Evolutionary conservation across 2,329 filamentous ascomycete species (phyloP).

Genomic region (Epichloe sp.): DNA sequence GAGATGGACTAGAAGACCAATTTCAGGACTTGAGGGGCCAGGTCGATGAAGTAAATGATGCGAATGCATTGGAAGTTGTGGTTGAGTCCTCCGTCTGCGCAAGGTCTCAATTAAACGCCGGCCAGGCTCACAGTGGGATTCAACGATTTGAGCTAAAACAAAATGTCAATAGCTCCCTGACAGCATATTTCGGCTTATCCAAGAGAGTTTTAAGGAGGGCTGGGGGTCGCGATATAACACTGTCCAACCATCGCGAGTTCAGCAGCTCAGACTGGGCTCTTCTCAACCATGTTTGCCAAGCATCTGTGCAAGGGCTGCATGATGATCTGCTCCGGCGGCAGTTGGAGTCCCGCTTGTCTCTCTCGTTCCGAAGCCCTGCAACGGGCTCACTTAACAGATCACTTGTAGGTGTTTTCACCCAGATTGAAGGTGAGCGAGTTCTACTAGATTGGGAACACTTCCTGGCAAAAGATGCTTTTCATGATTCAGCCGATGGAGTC

Average conservation of each 20-base stretch:
- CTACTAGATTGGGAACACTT: conserved; percentile 25
- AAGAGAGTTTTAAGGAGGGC: conserved; percentile 37
- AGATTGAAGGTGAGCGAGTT: conserved; percentile 43
- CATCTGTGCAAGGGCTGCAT: conserved; percentile 41
- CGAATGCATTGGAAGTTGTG: neutral
- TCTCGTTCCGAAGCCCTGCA: conserved; percentile 22
- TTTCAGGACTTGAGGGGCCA: conserved; percentile 8
- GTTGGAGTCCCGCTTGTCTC: conserved; percentile 33
- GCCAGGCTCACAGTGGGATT: conserved; percentile 5
- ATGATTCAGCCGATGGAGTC: conserved; percentile 14
- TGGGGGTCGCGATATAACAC: conserved; percentile 37
- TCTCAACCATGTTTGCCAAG: conserved; percentile 37
- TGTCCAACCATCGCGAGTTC: conserved; percentile 32
- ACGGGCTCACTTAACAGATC: conserved; percentile 27
- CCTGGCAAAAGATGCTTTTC: conserved; percentile 10
- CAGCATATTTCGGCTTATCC: conserved; percentile 33
- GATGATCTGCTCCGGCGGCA: conserved; percentile 32
- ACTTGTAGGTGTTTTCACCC: conserved; percentile 38
- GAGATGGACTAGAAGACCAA: conserved; percentile 24
- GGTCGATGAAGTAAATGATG: conserved; percentile 8
- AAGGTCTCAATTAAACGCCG: conserved; percentile 1
- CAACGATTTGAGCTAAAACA: conserved; percentile 27
- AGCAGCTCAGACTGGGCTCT: conserved; percentile 30
- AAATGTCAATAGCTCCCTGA: conserved; percentile 25
- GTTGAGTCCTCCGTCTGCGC: conserved; percentile 4